Percentiles rank a stretch among this genome's conserved stretches.
These are phyloP conservation scores for Sclerotinia minor DNA, from an alignment of 2,329 filamentous ascomycete genomes.

Conservation along the genomic window DNA sequence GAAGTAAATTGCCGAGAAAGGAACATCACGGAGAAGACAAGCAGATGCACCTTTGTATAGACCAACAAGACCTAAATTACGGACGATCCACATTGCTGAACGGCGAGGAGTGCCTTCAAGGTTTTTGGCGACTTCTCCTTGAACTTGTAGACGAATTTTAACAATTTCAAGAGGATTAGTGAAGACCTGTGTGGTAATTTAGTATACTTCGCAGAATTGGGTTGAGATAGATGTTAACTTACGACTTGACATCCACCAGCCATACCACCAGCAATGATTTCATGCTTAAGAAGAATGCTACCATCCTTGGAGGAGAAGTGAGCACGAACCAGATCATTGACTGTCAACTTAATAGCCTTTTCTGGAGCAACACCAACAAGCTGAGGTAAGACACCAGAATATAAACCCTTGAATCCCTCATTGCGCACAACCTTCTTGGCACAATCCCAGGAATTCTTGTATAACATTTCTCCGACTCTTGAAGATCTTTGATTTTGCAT, in stretches of 20 bases:
- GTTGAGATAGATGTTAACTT: conserved; percentile 47
- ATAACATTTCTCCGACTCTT: conserved; percentile 80
- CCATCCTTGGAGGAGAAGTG: conserved; percentile 73
- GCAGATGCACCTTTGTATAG: conserved; percentile 96
- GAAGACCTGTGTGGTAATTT: conserved; percentile 64
- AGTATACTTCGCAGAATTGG: background rate
- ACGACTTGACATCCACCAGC: conserved; percentile 96
- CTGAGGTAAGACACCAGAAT: conserved; percentile 93
- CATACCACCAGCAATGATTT: conserved; percentile 83
- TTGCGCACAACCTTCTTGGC: conserved; percentile 90
- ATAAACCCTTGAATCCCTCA: conserved; percentile 85
- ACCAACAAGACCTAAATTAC: conserved; percentile 88
- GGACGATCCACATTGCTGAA: conserved; percentile 96
- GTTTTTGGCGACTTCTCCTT: conserved; percentile 90
- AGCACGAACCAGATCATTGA: conserved; percentile 88
- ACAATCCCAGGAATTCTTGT: conserved; percentile 97
- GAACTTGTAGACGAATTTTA: conserved; percentile 97
- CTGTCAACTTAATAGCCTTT: conserved; percentile 98
- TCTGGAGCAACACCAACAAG: conserved; percentile 97
- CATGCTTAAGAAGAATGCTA: conserved; percentile 67
- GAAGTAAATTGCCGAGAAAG: conserved; percentile 99
- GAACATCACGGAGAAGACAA: conserved; percentile 91
- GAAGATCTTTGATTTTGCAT: conserved; percentile 94
- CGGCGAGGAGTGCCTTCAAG: conserved; percentile 80
- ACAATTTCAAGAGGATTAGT: conserved; percentile 98